A percentile compares a stretch with the other conserved stretches of the same genome.
Evolutionary conservation across 164 flowering plant genomes (phyloP).

Genomic region (Umbellularia californica): DNA sequence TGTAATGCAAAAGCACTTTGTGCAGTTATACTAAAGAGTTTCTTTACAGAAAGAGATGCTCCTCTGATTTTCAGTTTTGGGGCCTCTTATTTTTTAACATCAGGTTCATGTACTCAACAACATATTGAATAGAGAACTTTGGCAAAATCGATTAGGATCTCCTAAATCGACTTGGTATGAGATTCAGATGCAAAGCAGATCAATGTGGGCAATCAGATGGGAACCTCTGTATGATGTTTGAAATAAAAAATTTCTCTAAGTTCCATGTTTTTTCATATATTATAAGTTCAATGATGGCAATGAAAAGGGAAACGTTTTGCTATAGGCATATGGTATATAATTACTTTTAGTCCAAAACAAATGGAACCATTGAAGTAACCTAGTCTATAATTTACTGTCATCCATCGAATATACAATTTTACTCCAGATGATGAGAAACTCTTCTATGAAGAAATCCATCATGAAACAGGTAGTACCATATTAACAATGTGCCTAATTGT

Average conservation of each 20-base stretch:
- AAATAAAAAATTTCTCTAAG: no score
- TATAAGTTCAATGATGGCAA: not conserved
- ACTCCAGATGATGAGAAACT: not conserved
- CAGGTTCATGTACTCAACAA: not conserved
- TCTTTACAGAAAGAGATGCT: not conserved
- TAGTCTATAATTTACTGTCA: not conserved
- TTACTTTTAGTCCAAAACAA: no score
- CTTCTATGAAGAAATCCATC: no score
- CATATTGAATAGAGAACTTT: not conserved
- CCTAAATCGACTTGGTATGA: not conserved
- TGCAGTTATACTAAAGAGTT: not conserved
- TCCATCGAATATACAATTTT: not conserved
- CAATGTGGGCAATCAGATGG: not conserved
- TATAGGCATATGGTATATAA: not conserved
- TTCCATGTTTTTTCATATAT: not conserved
- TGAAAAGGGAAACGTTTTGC: not conserved
- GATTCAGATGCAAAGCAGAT: not conserved
- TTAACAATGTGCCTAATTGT: no score
- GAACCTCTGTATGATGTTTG: not conserved
- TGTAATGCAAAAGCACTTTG: not conserved
- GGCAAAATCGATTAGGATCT: not conserved
- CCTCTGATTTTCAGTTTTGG: not conserved
- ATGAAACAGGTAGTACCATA: not conserved
- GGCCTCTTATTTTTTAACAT: not conserved
- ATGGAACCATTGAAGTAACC: not conserved